These are phyloP conservation scores for Thalassiosira exigua DNA, from an alignment of 352 stramenopile species.

Conservation along the genomic window DNA sequence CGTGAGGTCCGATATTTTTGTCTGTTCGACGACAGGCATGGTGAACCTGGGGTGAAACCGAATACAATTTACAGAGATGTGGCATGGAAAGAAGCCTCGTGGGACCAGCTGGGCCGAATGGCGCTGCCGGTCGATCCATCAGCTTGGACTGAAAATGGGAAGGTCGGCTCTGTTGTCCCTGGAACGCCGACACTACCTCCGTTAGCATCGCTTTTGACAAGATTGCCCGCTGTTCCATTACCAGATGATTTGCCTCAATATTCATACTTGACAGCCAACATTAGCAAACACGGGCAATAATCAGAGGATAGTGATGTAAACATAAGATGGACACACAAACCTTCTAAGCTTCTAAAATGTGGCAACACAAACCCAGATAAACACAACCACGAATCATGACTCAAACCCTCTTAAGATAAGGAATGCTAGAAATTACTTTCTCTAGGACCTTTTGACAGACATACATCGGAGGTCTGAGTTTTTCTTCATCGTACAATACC, in stretches of 20 bases:
- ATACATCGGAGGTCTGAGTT: too few species aligned
- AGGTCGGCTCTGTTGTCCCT: neutral
- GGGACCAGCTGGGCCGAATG: constrained; percentile 46
- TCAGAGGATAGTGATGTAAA: too few species aligned
- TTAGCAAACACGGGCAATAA: too few species aligned
- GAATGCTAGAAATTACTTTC: too few species aligned
- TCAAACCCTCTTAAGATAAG: too few species aligned
- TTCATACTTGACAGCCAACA: too few species aligned
- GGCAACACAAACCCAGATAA: too few species aligned
- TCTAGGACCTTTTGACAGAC: too few species aligned
- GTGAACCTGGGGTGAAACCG: neutral
- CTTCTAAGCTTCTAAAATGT: too few species aligned
- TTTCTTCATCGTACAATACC: too few species aligned
- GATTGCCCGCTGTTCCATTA: constrained; percentile 1
- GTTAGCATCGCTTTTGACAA: constrained; percentile 7
- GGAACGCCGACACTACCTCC: neutral
- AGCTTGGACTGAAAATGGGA: constrained; percentile 39
- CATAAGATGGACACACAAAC: too few species aligned
- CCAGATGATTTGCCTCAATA: constrained; percentile 3
- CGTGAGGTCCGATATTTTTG: constrained; percentile 76
- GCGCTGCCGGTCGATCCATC: constrained; percentile 35
- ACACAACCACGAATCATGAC: too few species aligned
- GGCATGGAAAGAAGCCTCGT: constrained; percentile 70
- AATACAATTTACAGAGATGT: constrained; percentile 73
- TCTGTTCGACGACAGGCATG: constrained; percentile 38